Conservation (phyloP, 805 yeast species). For the Pichia exigua region DNA sequence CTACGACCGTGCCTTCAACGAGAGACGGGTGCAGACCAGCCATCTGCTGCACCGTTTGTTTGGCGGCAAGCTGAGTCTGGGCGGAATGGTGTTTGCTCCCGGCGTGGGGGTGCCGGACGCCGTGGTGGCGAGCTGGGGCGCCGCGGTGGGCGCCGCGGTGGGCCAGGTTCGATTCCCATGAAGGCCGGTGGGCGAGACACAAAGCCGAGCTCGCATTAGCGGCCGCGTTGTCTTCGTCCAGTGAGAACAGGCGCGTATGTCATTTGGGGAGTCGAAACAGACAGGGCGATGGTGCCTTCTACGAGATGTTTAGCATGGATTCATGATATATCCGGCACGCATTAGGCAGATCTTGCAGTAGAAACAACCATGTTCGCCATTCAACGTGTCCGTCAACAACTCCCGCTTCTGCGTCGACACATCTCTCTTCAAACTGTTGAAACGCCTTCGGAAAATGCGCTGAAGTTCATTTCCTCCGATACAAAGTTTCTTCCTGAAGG, state of each 20-base stretch:
- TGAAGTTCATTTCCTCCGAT: slow-evolving; percentile 52
- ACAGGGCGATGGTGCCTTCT: background rate
- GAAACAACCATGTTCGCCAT: background rate
- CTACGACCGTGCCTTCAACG: slow-evolving; percentile 2
- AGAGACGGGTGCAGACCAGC: background rate
- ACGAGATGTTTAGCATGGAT: too few species aligned
- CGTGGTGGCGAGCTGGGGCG: slow-evolving; percentile 52
- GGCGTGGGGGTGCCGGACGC: slow-evolving; percentile 92
- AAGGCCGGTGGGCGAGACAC: background rate
- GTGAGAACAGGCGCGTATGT: background rate
- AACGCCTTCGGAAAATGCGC: slow-evolving; percentile 72
- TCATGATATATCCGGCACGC: too few species aligned
- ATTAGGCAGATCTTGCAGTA: too few species aligned
- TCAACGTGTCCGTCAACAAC: background rate
- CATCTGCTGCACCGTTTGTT: slow-evolving; percentile 15
- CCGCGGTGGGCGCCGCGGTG: slow-evolving; percentile 31
- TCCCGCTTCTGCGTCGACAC: background rate
- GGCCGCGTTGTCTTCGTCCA: background rate
- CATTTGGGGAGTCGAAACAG: background rate
- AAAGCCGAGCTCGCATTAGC: background rate
- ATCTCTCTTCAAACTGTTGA: slow-evolving; percentile 35
- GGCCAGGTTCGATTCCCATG: background rate
- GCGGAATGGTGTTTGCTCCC: slow-evolving; percentile 74
- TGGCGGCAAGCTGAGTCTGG: slow-evolving; percentile 41
- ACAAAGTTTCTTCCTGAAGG: slow-evolving; percentile 38